Base-by-base conservation (phyloP, 345 rosid species). In the Heritiera fomes region DNA sequence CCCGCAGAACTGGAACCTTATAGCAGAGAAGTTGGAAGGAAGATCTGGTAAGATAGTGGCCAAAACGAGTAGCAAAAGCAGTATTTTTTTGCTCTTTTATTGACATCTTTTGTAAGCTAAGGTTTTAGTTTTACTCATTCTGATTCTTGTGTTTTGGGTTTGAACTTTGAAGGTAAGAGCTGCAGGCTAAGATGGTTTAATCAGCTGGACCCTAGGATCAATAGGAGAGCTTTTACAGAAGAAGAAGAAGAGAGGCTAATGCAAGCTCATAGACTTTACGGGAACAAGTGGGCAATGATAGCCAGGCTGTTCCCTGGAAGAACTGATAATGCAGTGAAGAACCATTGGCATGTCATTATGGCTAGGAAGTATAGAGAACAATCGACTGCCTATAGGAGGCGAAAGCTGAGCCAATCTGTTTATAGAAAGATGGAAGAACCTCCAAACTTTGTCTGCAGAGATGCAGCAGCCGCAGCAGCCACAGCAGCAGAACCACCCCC, bases 201-300 rank as follows among this genome's bases (percentile, higher is more conserved):
- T 83, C 99, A 96, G 87, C 75, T 96, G 80, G 99, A 96, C 73
- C 98, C 99, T 28, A 92, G 97, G 82, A 96, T 96, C 78, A 96
- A 91, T 77, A 84, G 95, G 78, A 90, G 94, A 82, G 97, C 97
- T 1, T 94, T 94, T 81, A 94, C 84, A 1, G 99, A 94, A 75
- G 99, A 96, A 74, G 99, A 96, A 86, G 99, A 96, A 59, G 99
- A 96, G 84, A 92, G 95, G 79, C 86, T 96, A 47, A 87, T 96
- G 93, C 96, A 92, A 83, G 97, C 98, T 62, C 98, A 96, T 81
- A 90, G 98, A 72, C 86, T 94, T 46, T 94, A 96, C 79, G 99
- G 97, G 3, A 96, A 94, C 92, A 94, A 93, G 83, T 96, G 99
- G 99, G 98, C 99, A 61, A 91, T 96, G 97, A 96, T 96, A 68